phyloP scores from a whole-genome alignment of 441 rosid species.

The Theobroma grandiflorum region DNA sequence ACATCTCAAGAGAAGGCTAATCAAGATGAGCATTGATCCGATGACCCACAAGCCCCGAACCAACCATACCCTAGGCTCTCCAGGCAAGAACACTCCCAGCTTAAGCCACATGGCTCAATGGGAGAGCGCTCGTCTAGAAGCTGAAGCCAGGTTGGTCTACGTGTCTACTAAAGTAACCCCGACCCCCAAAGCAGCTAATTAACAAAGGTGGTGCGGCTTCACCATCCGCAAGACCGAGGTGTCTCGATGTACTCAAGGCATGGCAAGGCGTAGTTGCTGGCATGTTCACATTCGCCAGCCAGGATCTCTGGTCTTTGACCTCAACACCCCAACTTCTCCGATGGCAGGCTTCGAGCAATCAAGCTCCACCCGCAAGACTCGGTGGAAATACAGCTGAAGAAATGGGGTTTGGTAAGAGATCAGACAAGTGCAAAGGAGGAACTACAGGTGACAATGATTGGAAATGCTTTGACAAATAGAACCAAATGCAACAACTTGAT shows the following conservation, averaged over 20 bases:
- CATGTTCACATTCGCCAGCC: constrained; percentile 30
- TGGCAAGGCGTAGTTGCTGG: constrained; percentile 44
- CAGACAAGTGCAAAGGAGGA: not conserved
- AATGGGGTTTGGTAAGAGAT: not conserved
- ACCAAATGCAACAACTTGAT: constrained; percentile 13
- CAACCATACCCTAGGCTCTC: constrained; percentile 22
- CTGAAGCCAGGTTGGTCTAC: constrained; percentile 53
- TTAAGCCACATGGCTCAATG: constrained; percentile 65
- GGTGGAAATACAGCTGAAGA: not conserved
- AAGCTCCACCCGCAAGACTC: not conserved
- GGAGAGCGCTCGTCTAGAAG: constrained; percentile 62
- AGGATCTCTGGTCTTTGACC: constrained; percentile 45
- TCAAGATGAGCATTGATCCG: constrained; percentile 59
- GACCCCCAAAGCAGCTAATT: constrained; percentile 7
- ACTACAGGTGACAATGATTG: not conserved
- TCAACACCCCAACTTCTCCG: constrained; percentile 38
- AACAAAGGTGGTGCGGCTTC: constrained; percentile 13
- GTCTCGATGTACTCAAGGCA: constrained; percentile 51
- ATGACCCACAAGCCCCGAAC: constrained; percentile 56
- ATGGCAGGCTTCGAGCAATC: not conserved
- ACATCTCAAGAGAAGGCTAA: constrained; percentile 53
- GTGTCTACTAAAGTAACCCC: constrained; percentile 37
- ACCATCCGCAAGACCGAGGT: constrained; percentile 32
- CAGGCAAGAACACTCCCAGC: constrained; percentile 33
- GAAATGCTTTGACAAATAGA: not conserved